Evolutionary conservation across 1,284 basidiomycete species (phyloP).

Genomic region (Sanghuangporus baumii): DNA sequence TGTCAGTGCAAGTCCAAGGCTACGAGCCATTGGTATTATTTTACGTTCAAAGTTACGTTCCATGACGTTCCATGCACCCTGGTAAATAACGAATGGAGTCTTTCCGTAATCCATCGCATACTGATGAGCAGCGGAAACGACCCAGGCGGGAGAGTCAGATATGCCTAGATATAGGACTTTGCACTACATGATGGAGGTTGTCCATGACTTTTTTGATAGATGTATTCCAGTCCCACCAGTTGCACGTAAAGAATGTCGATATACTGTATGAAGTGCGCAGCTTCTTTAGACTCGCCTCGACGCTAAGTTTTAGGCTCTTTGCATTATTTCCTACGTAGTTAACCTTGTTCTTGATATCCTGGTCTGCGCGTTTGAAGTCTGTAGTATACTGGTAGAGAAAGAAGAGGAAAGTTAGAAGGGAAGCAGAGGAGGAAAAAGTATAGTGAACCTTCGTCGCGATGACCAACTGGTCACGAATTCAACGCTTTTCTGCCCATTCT

Average conservation of each 20-base stretch:
- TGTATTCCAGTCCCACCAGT: conserved; percentile 36
- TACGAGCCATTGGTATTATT: conserved; percentile 45
- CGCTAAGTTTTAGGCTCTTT: conserved; percentile 28
- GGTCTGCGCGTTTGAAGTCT: conserved; percentile 23
- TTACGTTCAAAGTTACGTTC: conserved; percentile 43
- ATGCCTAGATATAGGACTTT: conserved; percentile 38
- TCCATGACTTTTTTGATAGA: conserved; percentile 41
- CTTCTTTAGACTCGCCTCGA: conserved; percentile 34
- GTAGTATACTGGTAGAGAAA: conserved; percentile 29
- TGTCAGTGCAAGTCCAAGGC: conserved; percentile 30
- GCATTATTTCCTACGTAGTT: conserved; percentile 32
- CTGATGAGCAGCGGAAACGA: conserved; percentile 26
- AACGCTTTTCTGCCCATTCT: conserved; percentile 39
- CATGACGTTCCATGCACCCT: conserved; percentile 45
- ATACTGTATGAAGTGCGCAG: conserved; percentile 37
- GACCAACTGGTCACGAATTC: conserved; percentile 41
- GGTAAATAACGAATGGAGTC: conserved; percentile 47
- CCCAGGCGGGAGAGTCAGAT: conserved; percentile 28
- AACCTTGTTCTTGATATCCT: conserved; percentile 21
- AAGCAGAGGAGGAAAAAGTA: conserved; percentile 9
- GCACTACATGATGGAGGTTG: conserved; percentile 36
- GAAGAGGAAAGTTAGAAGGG: background rate
- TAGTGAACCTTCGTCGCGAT: conserved; percentile 39
- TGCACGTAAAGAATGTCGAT: conserved; percentile 33
- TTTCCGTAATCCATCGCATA: conserved; percentile 37